Conservation (phyloP, 1,284 basidiomycete genomes). For the Heterobasidion parviporum region DNA sequence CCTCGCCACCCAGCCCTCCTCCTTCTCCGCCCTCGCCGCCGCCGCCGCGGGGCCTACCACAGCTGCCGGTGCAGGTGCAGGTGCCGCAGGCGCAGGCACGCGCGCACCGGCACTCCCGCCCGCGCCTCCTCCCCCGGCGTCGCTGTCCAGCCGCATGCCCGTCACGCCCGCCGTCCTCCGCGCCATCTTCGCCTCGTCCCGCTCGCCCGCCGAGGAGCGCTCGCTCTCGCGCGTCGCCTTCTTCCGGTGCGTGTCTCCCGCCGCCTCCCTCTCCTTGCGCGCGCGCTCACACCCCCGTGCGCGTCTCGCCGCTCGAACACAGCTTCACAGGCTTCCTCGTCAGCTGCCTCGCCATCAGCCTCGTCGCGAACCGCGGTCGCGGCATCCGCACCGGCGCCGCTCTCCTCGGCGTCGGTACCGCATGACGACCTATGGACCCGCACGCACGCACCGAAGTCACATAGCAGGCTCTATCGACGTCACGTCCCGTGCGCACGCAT, state of each 20-base stretch:
- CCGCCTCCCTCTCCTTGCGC: slow-evolving; percentile 1
- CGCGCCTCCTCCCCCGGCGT: slow-evolving; percentile 14
- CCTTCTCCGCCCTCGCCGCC: no score
- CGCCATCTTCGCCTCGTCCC: slow-evolving; percentile 76
- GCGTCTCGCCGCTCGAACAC: background rate
- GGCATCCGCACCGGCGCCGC: slow-evolving; percentile 55
- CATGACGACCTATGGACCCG: background rate
- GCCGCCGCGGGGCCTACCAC: background rate
- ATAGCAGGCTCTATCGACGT: no score
- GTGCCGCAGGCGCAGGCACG: slow-evolving; percentile 7
- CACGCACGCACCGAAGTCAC: no score
- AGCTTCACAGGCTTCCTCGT: slow-evolving; percentile 75
- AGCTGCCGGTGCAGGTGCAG: background rate
- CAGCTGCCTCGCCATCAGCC: slow-evolving; percentile 70
- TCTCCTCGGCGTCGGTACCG: slow-evolving; percentile 48
- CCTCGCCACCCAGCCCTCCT: no score
- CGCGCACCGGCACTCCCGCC: background rate
- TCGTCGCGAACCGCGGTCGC: slow-evolving; percentile 60
- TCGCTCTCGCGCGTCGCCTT: slow-evolving; percentile 76
- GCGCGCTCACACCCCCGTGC: no score
- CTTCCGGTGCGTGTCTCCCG: slow-evolving; percentile 48
- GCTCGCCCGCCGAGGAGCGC: slow-evolving; percentile 69
- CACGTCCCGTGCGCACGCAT: no score
- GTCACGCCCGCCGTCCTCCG: slow-evolving; percentile 73
- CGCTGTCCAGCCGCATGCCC: slow-evolving; percentile 48